These are phyloP conservation scores for Pseudocohnilembus persalinus DNA, from an alignment of 169 alveolate genomes.

Conservation along the genomic window DNA sequence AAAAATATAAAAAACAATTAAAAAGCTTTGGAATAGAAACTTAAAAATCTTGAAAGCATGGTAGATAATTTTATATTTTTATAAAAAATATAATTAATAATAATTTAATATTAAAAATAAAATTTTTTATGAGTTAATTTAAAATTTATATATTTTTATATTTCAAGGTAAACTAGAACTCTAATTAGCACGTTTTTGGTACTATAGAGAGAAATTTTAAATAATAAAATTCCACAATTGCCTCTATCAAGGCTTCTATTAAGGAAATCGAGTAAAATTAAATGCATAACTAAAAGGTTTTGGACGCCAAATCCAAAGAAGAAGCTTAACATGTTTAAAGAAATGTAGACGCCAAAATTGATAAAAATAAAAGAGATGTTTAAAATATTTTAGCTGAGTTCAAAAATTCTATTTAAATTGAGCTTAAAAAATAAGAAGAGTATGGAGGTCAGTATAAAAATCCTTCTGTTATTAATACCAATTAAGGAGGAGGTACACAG, in stretches of 20 bases:
- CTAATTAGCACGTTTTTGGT: slow-evolving; percentile 7
- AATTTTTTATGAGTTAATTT: no score
- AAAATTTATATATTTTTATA: no score
- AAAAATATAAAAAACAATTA: slow-evolving; percentile 3
- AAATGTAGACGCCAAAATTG: slow-evolving; percentile 8
- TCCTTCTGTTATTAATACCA: not conserved
- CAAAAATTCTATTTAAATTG: slow-evolving; percentile 6
- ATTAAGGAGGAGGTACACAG: not conserved
- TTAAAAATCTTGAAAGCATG: slow-evolving; percentile 7
- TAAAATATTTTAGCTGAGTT: slow-evolving; percentile 18
- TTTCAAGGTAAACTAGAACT: not conserved
- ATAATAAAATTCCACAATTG: not conserved
- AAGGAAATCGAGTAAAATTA: slow-evolving; percentile 2
- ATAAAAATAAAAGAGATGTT: slow-evolving; percentile 20
- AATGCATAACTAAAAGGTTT: not conserved
- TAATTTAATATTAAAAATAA: no score
- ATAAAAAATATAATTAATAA: no score
- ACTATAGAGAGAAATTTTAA: slow-evolving; percentile 27
- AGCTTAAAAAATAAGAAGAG: slow-evolving; percentile 21
- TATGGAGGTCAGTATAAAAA: not conserved
- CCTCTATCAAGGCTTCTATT: not conserved
- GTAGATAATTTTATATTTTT: not conserved
- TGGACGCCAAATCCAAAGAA: slow-evolving; percentile 10
- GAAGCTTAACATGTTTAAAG: slow-evolving; percentile 7
- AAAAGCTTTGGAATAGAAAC: slow-evolving; percentile 1